A percentile compares a stretch with the other conserved stretches of the same genome.
Evolutionary conservation across 176 grass and related monocot genomes (phyloP).

Genomic region (Coix lacrymajobi): DNA sequence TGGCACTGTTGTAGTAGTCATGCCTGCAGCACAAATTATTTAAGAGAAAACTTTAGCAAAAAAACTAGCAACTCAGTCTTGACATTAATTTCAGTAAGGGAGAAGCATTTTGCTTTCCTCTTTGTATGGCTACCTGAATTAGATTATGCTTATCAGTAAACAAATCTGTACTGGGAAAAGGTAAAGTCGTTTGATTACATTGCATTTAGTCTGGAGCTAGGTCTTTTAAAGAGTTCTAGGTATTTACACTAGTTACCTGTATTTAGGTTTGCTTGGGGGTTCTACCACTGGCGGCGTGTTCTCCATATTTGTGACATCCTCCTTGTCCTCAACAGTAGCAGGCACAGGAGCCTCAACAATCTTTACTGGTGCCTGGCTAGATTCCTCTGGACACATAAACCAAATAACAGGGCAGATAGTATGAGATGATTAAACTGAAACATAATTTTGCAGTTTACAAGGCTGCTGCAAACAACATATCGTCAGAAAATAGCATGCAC

Average conservation of each 20-base stretch:
- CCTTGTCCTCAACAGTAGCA: conserved; percentile 14
- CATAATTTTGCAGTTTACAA: neutral
- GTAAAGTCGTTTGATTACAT: neutral
- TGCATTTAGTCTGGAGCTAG: neutral
- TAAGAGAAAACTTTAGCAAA: conserved; percentile 9
- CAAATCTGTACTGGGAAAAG: neutral
- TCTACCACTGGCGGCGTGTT: conserved; percentile 38
- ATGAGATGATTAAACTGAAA: neutral
- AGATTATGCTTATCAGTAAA: neutral
- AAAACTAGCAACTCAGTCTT: neutral
- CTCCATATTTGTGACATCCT: conserved; percentile 8
- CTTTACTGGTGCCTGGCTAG: conserved; percentile 30
- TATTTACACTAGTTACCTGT: conserved; percentile 37
- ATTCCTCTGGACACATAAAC: conserved; percentile 48
- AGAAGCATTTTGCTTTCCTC: neutral
- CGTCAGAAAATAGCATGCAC: neutral
- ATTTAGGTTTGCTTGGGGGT: conserved; percentile 63
- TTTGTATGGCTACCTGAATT: neutral
- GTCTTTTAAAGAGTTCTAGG: neutral
- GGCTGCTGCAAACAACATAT: neutral
- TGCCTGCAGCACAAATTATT: conserved; percentile 47
- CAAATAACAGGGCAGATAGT: neutral
- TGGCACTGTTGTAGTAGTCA: conserved; percentile 68
- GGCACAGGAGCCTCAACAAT: conserved; percentile 21
- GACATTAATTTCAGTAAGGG: neutral